phyloP scores from a whole-genome alignment of 1,139 yeast species.

The Kodamaea ohmeri region DNA sequence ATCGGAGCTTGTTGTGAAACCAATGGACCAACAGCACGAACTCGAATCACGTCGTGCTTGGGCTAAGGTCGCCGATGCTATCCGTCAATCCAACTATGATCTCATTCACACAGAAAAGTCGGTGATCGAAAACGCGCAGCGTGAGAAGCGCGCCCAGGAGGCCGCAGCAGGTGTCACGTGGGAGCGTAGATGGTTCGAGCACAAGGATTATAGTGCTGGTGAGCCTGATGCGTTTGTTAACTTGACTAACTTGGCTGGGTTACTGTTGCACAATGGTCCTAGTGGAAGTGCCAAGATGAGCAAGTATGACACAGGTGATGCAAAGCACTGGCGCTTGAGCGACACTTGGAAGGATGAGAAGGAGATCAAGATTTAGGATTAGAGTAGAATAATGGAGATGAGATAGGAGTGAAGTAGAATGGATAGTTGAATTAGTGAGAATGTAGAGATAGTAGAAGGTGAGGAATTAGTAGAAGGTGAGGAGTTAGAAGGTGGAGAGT shows the following conservation, averaged over 20 bases:
- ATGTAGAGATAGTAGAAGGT: neutral
- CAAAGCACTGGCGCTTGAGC: conserved; percentile 69
- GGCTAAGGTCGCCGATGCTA: conserved; percentile 86
- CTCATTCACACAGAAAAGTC: conserved; percentile 72
- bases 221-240: conserved; percentile 45
- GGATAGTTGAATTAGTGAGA: neutral
- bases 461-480: no score
- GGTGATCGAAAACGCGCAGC: conserved; percentile 74
- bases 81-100: conserved; percentile 69
- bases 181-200: conserved; percentile 78
- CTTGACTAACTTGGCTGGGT: conserved; percentile 52
- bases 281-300: conserved; percentile 60
- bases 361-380: conserved; percentile 44
- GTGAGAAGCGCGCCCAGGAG: conserved; percentile 75
- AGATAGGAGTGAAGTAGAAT: neutral
- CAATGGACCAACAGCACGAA: conserved; percentile 68
- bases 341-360: conserved; percentile 56
- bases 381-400: neutral
- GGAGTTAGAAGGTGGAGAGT: no score
- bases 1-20: conserved; percentile 67
- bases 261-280: conserved; percentile 63
- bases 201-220: conserved; percentile 43
- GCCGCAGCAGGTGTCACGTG: conserved; percentile 58
- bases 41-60: conserved; percentile 85
- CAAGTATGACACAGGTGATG: conserved; percentile 47